Conservation (phyloP, 305 asterid species). For the Solanum hybrid region DNA sequence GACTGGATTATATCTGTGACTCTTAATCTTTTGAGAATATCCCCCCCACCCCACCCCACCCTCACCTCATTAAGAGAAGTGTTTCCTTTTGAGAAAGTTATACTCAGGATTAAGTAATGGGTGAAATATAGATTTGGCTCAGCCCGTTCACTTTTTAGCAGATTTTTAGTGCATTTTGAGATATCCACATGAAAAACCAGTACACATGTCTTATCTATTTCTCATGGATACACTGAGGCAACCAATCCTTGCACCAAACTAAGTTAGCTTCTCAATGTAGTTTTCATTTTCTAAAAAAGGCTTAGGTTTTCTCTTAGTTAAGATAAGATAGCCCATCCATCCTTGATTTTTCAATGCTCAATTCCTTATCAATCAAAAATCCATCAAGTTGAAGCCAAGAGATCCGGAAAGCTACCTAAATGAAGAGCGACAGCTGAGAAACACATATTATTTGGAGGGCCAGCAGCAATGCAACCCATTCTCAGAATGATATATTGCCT, state of each 20-base stretch:
- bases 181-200: background rate
- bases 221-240: background rate
- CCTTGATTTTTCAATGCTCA: background rate
- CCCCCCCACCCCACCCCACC: background rate
- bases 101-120: background rate
- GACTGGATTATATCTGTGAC: background rate
- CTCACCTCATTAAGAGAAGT: background rate
- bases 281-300: background rate
- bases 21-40: background rate
- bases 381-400: background rate
- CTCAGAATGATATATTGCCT: background rate
- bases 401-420: background rate
- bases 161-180: background rate
- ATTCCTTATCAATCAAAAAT: background rate
- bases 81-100: background rate
- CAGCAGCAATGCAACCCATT: background rate
- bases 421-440: background rate
- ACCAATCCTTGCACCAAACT: background rate
- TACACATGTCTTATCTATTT: background rate
- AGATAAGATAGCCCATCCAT: background rate
- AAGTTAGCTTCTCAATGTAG: background rate
- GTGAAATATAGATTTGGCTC: background rate
- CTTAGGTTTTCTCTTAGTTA: background rate
- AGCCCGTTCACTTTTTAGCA: background rate
- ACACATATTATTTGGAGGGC: background rate